These are phyloP conservation scores for Talaromyces ruber DNA, from an alignment of 495 filamentous ascomycete species.

Conservation along the genomic window DNA sequence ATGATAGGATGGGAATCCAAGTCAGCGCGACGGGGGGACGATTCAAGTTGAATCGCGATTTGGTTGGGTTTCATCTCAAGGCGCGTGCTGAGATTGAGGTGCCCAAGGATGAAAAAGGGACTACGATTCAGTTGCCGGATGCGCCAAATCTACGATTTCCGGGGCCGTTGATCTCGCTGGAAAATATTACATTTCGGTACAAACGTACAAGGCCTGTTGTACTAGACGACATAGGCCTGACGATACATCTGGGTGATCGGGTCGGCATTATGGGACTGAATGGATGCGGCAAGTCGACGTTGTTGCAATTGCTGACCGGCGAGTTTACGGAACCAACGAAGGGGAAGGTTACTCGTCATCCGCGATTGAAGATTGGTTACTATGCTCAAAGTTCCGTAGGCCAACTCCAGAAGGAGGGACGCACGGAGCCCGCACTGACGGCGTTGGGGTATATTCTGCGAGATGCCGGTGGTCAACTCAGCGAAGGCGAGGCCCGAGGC, in stretches of 20 bases:
- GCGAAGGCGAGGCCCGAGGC: slow-evolving; percentile 53
- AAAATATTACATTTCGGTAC: slow-evolving; percentile 56
- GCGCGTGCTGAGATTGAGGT: slow-evolving; percentile 60
- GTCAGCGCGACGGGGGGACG: slow-evolving; percentile 58
- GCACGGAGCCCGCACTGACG: slow-evolving; percentile 40
- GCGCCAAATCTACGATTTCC: slow-evolving; percentile 65
- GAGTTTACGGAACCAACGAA: slow-evolving; percentile 79
- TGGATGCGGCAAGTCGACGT: slow-evolving; percentile 94
- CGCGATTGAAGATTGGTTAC: slow-evolving; percentile 96
- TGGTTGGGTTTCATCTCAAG: slow-evolving; percentile 48
- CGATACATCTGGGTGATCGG: slow-evolving; percentile 62
- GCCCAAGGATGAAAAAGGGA: slow-evolving; percentile 52
- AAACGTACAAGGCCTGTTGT: slow-evolving; percentile 23
- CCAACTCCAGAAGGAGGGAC: slow-evolving; percentile 43
- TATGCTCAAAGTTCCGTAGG: slow-evolving; percentile 89
- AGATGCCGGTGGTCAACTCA: slow-evolving; percentile 34
- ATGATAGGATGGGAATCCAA: slow-evolving; percentile 68
- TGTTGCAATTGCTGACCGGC: slow-evolving; percentile 92
- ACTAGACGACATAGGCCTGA: slow-evolving; percentile 52
- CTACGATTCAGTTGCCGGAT: slow-evolving; percentile 47
- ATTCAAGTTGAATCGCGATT: slow-evolving; percentile 73
- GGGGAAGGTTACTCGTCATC: slow-evolving; percentile 94
- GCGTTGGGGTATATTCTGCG: slow-evolving; percentile 50
- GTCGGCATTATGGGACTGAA: slow-evolving; percentile 95
- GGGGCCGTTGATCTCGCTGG: slow-evolving; percentile 59